Evolutionary conservation across 345 rosid species (phyloP), one percentile per base, ranked within the genome.

Genomic region (Mallotus nudiflorus): DNA sequence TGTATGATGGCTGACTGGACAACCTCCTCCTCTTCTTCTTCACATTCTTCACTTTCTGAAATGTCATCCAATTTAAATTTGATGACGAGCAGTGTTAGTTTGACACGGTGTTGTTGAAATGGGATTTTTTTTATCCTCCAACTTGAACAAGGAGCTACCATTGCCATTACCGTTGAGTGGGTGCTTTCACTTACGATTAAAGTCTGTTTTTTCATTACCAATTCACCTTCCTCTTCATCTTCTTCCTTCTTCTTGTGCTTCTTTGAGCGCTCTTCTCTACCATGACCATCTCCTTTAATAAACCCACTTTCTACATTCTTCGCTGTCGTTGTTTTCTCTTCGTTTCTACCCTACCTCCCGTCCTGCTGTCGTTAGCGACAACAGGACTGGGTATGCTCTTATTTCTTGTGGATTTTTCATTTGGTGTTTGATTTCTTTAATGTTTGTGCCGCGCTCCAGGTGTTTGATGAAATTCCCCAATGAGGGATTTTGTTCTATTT

Each of bases 351-450:
- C 98, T 63, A 79, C 94, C 50, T 83, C 88, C 72, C 92, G 99
- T 50, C 98, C 98, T 29, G 91, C 99, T 57, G 88, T 95, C 80
- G 99, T 95, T 78, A 90, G 92, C 82, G 99, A 95, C 82, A 90
- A 87, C 73, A 98, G 99, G 66, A 86, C 99, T 50, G 99, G 99
- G 99, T 94, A 85, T 22, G 14, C 60, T 69, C 45, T 9, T 4
- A 15, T 1, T n/a, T 53, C 4, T 22, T 13, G 40, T 42, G 46
- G 46, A 1, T 42, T 42, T 12, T 42, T 42, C 2, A 42, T 12
- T 3, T 12, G 2, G 9, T 42, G 4, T 42, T 42, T 1, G 27
- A 22, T 27, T 51, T 12, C 27, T 2, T 55, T 40, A 60, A n/a
- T n/a, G 10, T 50, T 62, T 39, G 6, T 12, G 16, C 22, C 20